Percentiles rank a stretch among this genome's conserved stretches.
Evolutionary conservation across 164 flowering plant genomes (phyloP).

Genomic region (Hamamelis virginiana): DNA sequence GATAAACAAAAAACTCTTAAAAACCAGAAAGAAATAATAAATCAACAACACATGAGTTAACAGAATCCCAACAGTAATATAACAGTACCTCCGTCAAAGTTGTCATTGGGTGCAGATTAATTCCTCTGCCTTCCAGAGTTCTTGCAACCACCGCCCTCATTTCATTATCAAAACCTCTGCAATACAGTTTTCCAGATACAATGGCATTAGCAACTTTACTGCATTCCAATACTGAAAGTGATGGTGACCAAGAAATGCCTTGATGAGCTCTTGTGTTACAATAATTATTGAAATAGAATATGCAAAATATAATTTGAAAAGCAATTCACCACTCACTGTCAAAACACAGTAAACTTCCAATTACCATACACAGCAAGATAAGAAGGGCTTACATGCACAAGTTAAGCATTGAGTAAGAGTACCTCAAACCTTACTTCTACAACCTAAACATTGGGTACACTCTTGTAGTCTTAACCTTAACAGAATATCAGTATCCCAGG

Average conservation of each 20-base stretch:
- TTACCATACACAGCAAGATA: neutral
- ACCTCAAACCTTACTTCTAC: neutral
- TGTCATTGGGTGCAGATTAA: constrained; percentile 73
- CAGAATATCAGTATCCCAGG: neutral
- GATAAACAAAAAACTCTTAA: neutral
- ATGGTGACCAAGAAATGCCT: neutral
- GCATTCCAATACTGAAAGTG: neutral
- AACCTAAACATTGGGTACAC: neutral
- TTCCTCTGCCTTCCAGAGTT: constrained; percentile 91
- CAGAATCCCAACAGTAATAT: neutral
- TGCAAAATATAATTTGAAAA: neutral
- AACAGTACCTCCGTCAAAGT: constrained; percentile 63
- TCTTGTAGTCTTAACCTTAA: neutral
- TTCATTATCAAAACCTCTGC: constrained; percentile 97
- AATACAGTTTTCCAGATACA: neutral
- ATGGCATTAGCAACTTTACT: neutral
- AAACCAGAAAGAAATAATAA: neutral
- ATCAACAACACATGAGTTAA: neutral
- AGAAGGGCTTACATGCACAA: neutral
- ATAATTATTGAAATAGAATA: neutral
- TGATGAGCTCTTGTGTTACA: no score
- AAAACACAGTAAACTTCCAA: neutral
- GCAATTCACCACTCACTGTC: neutral
- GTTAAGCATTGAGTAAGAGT: no score
- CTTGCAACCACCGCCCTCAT: constrained; percentile 90